Evolutionary conservation across 768 basidiomycete species (phyloP).

Genomic region (Kwoniella sp.): DNA sequence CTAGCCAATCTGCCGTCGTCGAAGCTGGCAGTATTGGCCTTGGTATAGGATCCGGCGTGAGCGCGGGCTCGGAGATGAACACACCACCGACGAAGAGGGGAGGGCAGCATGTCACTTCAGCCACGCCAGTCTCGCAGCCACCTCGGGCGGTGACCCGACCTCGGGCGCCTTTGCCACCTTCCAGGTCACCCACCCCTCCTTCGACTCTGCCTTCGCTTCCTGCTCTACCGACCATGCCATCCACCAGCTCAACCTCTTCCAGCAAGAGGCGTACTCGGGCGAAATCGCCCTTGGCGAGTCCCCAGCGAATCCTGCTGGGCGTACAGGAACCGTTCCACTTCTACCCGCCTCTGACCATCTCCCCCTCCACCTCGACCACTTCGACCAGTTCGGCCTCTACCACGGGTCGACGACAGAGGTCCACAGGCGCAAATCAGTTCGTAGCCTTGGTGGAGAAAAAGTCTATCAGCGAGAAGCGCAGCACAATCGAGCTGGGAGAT

Average conservation of each 20-base stretch:
- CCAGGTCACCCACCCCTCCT: conserved; percentile 20
- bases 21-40: conserved; percentile 8
- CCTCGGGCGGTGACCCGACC: conserved; percentile 6
- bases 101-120: background rate
- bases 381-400: conserved; percentile 10
- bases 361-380: conserved; percentile 10
- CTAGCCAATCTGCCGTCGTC: conserved; percentile 10
- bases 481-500: conserved; percentile 1
- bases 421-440: conserved; percentile 13
- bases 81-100: background rate
- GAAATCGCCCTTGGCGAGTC: conserved; percentile 1
- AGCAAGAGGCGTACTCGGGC: background rate
- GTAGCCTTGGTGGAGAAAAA: conserved; percentile 18
- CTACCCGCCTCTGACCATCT: conserved; percentile 27
- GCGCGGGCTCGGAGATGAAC: too few relatives aligned
- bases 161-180: background rate
- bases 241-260: conserved; percentile 2
- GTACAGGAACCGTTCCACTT: conserved; percentile 40
- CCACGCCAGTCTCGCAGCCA: conserved; percentile 3
- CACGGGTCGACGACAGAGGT: conserved; percentile 9
- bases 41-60: conserved; percentile 6
- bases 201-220: conserved; percentile 29
- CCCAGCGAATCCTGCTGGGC: conserved; percentile 31
- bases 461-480: conserved; percentile 1
- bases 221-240: conserved; percentile 18